phyloP scores from a whole-genome alignment of 1,284 basidiomycete genomes.

The Takashimella koratensis region DNA sequence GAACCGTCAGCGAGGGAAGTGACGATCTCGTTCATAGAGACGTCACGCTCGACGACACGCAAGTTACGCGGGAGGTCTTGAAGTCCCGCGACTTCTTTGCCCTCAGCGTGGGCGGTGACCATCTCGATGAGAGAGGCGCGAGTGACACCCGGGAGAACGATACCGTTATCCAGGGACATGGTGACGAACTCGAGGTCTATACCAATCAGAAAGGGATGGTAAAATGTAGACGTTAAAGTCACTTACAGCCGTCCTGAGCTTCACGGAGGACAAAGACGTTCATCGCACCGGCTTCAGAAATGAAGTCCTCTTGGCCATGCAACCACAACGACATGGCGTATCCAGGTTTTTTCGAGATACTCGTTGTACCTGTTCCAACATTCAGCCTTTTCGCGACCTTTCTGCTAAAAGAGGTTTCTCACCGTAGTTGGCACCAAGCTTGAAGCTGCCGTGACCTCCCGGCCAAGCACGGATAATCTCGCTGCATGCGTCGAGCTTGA shows the following conservation, averaged over 20 bases:
- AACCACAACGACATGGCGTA: slow-evolving; percentile 41
- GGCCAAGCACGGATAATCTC: slow-evolving; percentile 40
- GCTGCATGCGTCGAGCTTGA: slow-evolving; percentile 33
- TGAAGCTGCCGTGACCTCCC: slow-evolving; percentile 36
- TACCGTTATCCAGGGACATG: slow-evolving; percentile 36
- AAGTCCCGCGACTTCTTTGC: slow-evolving; percentile 18
- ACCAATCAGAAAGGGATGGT: too few relatives aligned
- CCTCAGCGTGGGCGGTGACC: slow-evolving; percentile 23
- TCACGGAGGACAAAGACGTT: slow-evolving; percentile 38
- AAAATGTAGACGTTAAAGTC: background rate
- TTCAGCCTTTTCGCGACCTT: background rate
- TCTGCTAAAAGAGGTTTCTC: slow-evolving; percentile 3
- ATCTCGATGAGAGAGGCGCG: slow-evolving; percentile 34
- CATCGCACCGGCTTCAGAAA: slow-evolving; percentile 40
- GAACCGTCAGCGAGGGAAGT: slow-evolving; percentile 22
- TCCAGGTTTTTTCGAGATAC: slow-evolving; percentile 33
- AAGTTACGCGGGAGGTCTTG: slow-evolving; percentile 31
- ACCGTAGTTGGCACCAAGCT: slow-evolving; percentile 42
- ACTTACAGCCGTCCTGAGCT: slow-evolving; percentile 34
- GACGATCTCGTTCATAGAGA: slow-evolving; percentile 38
- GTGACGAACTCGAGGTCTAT: slow-evolving; percentile 37
- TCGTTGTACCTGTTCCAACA: slow-evolving; percentile 26
- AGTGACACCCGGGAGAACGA: slow-evolving; percentile 40
- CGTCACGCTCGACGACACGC: slow-evolving; percentile 35
- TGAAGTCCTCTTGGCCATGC: slow-evolving; percentile 33